Conservation (phyloP, 352 stramenopile species). For the Pythium diclinum region DNA sequence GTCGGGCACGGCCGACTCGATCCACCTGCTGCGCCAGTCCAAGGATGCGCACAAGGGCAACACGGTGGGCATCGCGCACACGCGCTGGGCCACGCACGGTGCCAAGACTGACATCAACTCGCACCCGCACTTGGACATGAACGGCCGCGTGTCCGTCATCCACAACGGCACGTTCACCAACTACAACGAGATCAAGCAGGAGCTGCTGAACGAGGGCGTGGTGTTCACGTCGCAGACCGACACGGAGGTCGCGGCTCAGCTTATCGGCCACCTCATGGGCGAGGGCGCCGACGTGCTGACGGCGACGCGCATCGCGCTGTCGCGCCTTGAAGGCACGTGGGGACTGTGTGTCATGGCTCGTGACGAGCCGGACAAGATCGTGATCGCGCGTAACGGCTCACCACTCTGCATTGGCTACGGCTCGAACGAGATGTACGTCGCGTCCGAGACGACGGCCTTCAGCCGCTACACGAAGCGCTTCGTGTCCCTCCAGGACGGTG, state of each 20-base stretch:
- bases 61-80: constrained; percentile 97
- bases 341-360: constrained; percentile 92
- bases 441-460: constrained; percentile 94
- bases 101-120: constrained; percentile 98
- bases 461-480: constrained; percentile 97
- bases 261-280: constrained; percentile 93
- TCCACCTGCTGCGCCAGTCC: constrained; percentile 86
- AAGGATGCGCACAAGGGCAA: constrained; percentile 79
- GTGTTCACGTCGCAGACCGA: constrained; percentile 96
- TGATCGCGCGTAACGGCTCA: constrained; percentile 97
- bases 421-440: constrained; percentile 95
- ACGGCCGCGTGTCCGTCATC: constrained; percentile 93
- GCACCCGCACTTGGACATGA: constrained; percentile 95
- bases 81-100: constrained; percentile 98
- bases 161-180: constrained; percentile 99
- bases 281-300: constrained; percentile 78
- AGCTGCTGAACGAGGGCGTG: constrained; percentile 85
- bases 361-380: constrained; percentile 93
- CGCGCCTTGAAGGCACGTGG: constrained; percentile 94
- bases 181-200: constrained; percentile 90
- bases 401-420: constrained; percentile 90
- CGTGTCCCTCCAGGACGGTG: constrained; percentile 95
- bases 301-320: constrained; percentile 89
- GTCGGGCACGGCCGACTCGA: constrained; percentile 90
- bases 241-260: constrained; percentile 97